Conservation (phyloP, 2,329 filamentous ascomycete genomes). For the Dactylellina sp. region DNA sequence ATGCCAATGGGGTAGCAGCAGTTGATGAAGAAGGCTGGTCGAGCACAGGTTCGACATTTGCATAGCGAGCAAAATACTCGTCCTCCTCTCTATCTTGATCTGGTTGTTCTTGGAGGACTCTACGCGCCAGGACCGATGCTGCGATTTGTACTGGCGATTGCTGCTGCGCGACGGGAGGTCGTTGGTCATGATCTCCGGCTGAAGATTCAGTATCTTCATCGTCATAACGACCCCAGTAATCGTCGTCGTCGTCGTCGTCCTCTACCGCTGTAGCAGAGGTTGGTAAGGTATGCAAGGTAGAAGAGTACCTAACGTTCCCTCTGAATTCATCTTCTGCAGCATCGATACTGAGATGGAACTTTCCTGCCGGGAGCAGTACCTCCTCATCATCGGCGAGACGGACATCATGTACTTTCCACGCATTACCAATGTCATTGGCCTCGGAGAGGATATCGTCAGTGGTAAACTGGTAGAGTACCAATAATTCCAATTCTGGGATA, state of each 20-base stretch:
- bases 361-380: slow-evolving; percentile 13
- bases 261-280: slow-evolving; percentile 62
- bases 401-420: slow-evolving; percentile 51
- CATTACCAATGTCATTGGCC: slow-evolving; percentile 12
- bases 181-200: slow-evolving; percentile 56
- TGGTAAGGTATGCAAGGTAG: slow-evolving; percentile 10
- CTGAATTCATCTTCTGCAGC: slow-evolving; percentile 59
- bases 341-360: slow-evolving; percentile 56
- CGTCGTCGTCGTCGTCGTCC: slow-evolving; percentile 74
- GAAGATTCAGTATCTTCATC: slow-evolving; percentile 66
- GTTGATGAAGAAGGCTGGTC: slow-evolving; percentile 65
- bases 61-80: slow-evolving; percentile 81
- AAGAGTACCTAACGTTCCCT: slow-evolving; percentile 10
- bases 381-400: slow-evolving; percentile 49
- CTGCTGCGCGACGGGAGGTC: slow-evolving; percentile 59
- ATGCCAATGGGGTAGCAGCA: background rate
- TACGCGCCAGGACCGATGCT: slow-evolving; percentile 29
- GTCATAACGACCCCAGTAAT: slow-evolving; percentile 84
- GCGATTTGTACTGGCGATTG: slow-evolving; percentile 62
- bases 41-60: slow-evolving; percentile 81
- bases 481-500: slow-evolving; percentile 36
- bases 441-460: slow-evolving; percentile 24
- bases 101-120: slow-evolving; percentile 56
- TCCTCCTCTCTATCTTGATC: slow-evolving; percentile 69
- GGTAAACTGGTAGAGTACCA: slow-evolving; percentile 38